These are phyloP conservation scores for Ophiostoma himal-ulmi DNA, from an alignment of 2,329 filamentous ascomycete species.

Conservation along the genomic window DNA sequence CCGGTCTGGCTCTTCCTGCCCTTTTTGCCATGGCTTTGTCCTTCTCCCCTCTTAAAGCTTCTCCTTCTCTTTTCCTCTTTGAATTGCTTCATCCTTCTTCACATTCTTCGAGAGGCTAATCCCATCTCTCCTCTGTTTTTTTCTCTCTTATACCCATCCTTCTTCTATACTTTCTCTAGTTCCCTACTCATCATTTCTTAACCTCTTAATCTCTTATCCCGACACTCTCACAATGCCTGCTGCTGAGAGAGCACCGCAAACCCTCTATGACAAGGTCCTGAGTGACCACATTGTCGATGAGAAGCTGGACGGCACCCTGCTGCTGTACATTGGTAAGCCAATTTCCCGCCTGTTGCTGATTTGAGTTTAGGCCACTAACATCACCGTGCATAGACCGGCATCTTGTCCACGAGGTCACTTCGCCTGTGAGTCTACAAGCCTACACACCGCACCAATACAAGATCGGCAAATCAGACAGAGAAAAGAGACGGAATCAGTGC, in stretches of 20 bases:
- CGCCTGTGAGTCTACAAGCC: constrained; percentile 58
- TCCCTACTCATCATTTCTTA: not conserved
- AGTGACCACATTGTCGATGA: constrained; percentile 91
- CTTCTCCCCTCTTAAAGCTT: constrained; percentile 16
- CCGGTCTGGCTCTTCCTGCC: not conserved
- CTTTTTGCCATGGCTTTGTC: constrained; percentile 13
- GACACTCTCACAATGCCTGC: constrained; percentile 57
- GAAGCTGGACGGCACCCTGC: constrained; percentile 85
- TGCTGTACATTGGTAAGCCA: constrained; percentile 81
- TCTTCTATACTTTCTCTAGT: not conserved
- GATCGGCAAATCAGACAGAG: not conserved
- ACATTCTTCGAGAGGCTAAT: not conserved
- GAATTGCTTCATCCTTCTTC: not conserved
- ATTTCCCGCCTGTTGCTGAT: not conserved
- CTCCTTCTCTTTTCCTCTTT: constrained; percentile 10
- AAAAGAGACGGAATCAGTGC: not conserved
- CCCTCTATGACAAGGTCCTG: constrained; percentile 97
- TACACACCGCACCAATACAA: not conserved
- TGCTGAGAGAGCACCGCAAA: constrained; percentile 65
- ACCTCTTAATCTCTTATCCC: not conserved
- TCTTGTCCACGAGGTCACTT: constrained; percentile 97
- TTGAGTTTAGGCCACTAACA: constrained; percentile 10
- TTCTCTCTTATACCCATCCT: not conserved
- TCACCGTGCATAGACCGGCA: constrained; percentile 63
- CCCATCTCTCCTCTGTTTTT: constrained; percentile 6